Conservation (phyloP, 1,284 basidiomycete species). For the Moesziomyces antarcticus region DNA sequence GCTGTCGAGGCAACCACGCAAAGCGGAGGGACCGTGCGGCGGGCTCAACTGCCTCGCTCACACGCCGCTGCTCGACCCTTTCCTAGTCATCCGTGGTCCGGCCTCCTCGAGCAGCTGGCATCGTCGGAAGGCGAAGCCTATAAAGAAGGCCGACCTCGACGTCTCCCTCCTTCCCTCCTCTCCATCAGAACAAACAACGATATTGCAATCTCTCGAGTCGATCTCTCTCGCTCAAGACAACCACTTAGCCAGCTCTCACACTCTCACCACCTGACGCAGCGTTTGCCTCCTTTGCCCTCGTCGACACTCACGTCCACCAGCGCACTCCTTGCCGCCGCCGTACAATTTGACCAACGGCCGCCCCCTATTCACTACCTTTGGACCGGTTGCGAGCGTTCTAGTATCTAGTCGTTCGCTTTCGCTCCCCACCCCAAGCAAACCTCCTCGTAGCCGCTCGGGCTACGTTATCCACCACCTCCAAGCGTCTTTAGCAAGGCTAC, state of each 20-base stretch:
- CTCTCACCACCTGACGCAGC: slow-evolving; percentile 20
- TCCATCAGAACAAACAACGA: slow-evolving; percentile 22
- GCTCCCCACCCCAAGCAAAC: slow-evolving; percentile 37
- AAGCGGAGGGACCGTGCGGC: too few species aligned
- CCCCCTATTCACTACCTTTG: slow-evolving; percentile 9
- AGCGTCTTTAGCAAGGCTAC: slow-evolving; percentile 41
- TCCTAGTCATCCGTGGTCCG: slow-evolving; percentile 16
- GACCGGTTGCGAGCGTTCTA: slow-evolving; percentile 38
- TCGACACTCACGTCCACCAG: slow-evolving; percentile 18
- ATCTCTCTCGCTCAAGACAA: slow-evolving; percentile 14
- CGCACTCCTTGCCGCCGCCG: slow-evolving; percentile 27
- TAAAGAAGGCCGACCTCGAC: slow-evolving; percentile 22
- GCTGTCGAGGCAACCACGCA: too few species aligned
- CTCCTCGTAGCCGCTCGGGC: slow-evolving; percentile 25
- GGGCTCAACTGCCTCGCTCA: too few species aligned
- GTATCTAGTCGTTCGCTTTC: slow-evolving; percentile 35
- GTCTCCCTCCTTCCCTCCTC: slow-evolving; percentile 7
- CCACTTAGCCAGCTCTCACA: slow-evolving; percentile 24
- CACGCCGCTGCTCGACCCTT: too few species aligned
- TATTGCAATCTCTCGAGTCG: slow-evolving; percentile 29
- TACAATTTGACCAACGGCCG: slow-evolving; percentile 28
- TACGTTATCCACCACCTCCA: slow-evolving; percentile 19
- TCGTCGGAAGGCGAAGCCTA: slow-evolving; percentile 10
- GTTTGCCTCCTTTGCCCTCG: slow-evolving; percentile 32
- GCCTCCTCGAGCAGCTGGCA: slow-evolving; percentile 1